Percentiles rank a stretch among this genome's conserved stretches.
phyloP scores from a whole-genome alignment of 2,329 filamentous ascomycete species.

The Aspergillus novoparasiticus region DNA sequence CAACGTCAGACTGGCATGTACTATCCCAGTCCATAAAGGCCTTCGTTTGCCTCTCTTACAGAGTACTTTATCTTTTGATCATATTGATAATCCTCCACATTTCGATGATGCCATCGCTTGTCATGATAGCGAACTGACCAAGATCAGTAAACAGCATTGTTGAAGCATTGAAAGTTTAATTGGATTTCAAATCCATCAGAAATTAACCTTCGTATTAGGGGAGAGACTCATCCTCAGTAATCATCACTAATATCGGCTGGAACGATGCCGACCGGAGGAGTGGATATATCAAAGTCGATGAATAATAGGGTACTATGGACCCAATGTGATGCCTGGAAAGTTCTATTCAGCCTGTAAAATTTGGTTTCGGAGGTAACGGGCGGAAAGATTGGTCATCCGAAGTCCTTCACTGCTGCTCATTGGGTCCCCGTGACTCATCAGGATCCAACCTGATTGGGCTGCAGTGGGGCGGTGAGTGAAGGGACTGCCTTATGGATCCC shows the following conservation, averaged over 20 bases:
- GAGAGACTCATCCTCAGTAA: not conserved
- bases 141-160: not conserved
- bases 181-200: not conserved
- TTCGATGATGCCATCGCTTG: not conserved
- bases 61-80: not conserved
- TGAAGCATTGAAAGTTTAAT: not conserved
- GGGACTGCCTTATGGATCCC: constrained; percentile 2
- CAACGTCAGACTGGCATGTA: not conserved
- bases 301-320: not conserved
- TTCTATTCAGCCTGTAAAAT: constrained; percentile 7
- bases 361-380: constrained; percentile 14
- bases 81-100: not conserved
- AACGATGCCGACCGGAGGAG: not conserved
- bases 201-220: not conserved
- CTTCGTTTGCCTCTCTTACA: not conserved
- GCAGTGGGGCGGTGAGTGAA: constrained; percentile 16
- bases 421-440: constrained; percentile 19
- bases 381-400: constrained; percentile 27
- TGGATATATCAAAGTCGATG: not conserved
- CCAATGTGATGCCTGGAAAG: constrained; percentile 10
- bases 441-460: constrained; percentile 12
- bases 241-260: constrained; percentile 4
- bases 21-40: not conserved
- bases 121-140: not conserved
- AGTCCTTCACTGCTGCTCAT: not conserved